phyloP scores from a whole-genome alignment of 2,329 filamentous ascomycete genomes.

The Albifimbria verrucaria region DNA sequence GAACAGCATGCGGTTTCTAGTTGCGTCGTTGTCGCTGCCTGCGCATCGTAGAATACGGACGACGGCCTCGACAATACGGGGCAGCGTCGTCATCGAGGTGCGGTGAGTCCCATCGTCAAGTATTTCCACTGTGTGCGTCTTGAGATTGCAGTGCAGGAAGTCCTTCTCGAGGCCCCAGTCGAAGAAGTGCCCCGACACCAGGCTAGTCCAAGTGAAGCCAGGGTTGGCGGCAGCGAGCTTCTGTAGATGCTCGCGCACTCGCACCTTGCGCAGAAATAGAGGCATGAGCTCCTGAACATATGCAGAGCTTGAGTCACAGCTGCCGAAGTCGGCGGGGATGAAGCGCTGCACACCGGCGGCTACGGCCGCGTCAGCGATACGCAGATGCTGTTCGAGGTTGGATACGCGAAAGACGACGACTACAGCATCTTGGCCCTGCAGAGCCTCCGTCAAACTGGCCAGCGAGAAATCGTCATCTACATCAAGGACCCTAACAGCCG shows the following conservation, averaged over 20 bases:
- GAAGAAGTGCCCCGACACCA: conserved; percentile 41
- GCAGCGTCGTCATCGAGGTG: conserved; percentile 48
- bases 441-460: conserved; percentile 39
- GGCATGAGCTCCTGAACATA: conserved; percentile 28
- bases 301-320: conserved; percentile 31
- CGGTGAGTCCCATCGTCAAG: conserved; percentile 48
- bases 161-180: conserved; percentile 45
- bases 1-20: conserved; percentile 47
- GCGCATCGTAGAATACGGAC: conserved; percentile 39
- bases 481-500: conserved; percentile 14
- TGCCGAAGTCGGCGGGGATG: conserved; percentile 57
- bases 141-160: conserved; percentile 39
- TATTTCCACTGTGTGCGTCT: conserved; percentile 39
- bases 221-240: conserved; percentile 26
- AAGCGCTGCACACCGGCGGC: conserved; percentile 59
- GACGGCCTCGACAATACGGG: conserved; percentile 45
- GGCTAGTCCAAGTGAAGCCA: conserved; percentile 48
- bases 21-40: conserved; percentile 31
- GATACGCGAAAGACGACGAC: conserved; percentile 36
- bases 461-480: conserved; percentile 25
- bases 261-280: conserved; percentile 31
- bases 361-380: conserved; percentile 56
- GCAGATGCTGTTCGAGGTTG: conserved; percentile 40
- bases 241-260: conserved; percentile 27
- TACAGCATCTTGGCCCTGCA: conserved; percentile 56